These are phyloP conservation scores for Aspergillus mulundensis DNA, from an alignment of 495 filamentous ascomycete genomes.

Conservation along the genomic window DNA sequence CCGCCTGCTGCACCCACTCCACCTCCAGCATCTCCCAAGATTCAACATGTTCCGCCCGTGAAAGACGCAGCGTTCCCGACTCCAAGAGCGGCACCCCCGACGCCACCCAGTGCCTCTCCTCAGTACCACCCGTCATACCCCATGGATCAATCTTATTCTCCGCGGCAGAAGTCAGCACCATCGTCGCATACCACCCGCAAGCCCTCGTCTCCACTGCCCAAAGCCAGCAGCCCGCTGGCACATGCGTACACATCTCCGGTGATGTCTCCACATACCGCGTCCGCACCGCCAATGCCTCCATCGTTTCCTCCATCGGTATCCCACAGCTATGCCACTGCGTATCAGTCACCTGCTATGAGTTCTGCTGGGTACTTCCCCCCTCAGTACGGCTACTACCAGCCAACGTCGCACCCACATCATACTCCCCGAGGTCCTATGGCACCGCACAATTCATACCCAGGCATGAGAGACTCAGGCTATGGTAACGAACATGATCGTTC, in stretches of 20 bases:
- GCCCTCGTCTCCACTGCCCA: slow-evolving; percentile 33
- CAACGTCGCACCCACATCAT: slow-evolving; percentile 25
- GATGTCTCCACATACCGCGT: slow-evolving; percentile 32
- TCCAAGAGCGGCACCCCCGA: slow-evolving; percentile 11
- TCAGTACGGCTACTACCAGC: slow-evolving; percentile 33
- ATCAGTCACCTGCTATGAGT: slow-evolving; percentile 39
- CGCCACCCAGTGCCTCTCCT: slow-evolving; percentile 18
- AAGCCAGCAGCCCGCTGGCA: slow-evolving; percentile 38
- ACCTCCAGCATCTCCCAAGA: slow-evolving; percentile 14
- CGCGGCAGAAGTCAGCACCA: slow-evolving; percentile 18
- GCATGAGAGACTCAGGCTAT: slow-evolving; percentile 26
- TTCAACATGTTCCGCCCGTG: not conserved
- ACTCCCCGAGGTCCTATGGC: slow-evolving; percentile 34
- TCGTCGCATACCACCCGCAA: slow-evolving; percentile 23
- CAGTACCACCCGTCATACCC: slow-evolving; percentile 14
- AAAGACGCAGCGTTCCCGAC: slow-evolving; percentile 10
- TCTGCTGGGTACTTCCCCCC: slow-evolving; percentile 28
- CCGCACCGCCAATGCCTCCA: slow-evolving; percentile 17
- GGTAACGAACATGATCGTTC: slow-evolving; percentile 21
- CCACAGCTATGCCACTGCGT: slow-evolving; percentile 29
- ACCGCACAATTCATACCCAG: slow-evolving; percentile 32
- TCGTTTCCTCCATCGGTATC: slow-evolving; percentile 22
- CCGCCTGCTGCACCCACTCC: slow-evolving; percentile 17
- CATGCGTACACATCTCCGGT: slow-evolving; percentile 35
- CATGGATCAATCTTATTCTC: slow-evolving; percentile 19